Percentiles rank a stretch among this genome's conserved stretches.
phyloP scores from a whole-genome alignment of 2,329 filamentous ascomycete species.

The Microsporum ferrugineum region DNA sequence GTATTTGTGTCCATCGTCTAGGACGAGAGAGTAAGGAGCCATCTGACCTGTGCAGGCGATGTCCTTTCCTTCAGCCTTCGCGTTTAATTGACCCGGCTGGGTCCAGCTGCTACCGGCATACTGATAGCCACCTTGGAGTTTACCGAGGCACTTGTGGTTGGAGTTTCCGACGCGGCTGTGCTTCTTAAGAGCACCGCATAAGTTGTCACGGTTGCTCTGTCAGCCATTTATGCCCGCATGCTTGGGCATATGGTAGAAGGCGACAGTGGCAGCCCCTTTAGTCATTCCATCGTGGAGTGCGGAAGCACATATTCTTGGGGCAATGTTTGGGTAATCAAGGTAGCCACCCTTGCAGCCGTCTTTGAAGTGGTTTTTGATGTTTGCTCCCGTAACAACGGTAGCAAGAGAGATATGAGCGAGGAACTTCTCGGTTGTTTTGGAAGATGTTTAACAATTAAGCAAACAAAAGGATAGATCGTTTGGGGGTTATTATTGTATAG shows the following conservation, averaged over 20 bases:
- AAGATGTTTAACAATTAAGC: no score
- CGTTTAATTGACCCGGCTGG: neutral
- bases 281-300: neutral
- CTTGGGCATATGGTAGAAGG: neutral
- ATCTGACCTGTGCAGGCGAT: neutral
- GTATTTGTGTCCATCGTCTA: neutral
- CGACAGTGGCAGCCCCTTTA: neutral
- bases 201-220: neutral
- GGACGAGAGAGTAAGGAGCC: neutral
- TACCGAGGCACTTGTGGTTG: neutral
- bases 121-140: neutral
- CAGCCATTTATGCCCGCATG: neutral
- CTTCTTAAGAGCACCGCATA: neutral
- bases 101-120: slow-evolving; percentile 1
- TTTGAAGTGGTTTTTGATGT: neutral
- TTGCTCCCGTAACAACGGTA: neutral
- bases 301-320: neutral
- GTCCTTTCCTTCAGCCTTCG: neutral
- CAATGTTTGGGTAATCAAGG: neutral
- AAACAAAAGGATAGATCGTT: no score
- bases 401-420: neutral
- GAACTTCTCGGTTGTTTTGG: neutral
- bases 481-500: no score
- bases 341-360: neutral
- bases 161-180: neutral